A percentile compares a stretch with the other conserved stretches of the same genome.
Evolutionary conservation across 1,139 yeast genomes (phyloP).

Genomic region (Suzukiozyma palmioleophila): DNA sequence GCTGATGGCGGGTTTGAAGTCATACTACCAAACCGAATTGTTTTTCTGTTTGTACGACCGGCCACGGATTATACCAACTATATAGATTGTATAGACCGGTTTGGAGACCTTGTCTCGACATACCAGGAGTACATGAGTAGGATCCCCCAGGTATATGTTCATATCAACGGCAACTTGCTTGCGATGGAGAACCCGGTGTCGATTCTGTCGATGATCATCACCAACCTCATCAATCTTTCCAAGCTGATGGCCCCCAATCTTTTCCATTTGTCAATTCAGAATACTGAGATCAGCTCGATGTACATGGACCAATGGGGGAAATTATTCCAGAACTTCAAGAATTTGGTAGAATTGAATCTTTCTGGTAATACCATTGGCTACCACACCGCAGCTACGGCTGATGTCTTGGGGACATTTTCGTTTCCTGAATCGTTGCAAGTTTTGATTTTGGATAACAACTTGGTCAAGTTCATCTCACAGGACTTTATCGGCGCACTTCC

Average conservation of each 20-base stretch:
- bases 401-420: slow-evolving; percentile 21
- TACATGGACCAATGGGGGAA: slow-evolving; percentile 32
- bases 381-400: slow-evolving; percentile 13
- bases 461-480: slow-evolving; percentile 17
- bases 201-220: slow-evolving; percentile 22
- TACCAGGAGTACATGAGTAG: slow-evolving; percentile 15
- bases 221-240: slow-evolving; percentile 10
- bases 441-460: slow-evolving; percentile 26
- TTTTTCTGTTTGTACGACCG: slow-evolving; percentile 4
- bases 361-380: slow-evolving; percentile 23
- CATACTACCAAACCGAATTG: no score
- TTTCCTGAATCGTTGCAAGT: slow-evolving; percentile 26
- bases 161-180: slow-evolving; percentile 25
- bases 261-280: slow-evolving; percentile 20
- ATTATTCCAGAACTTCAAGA: slow-evolving; percentile 22
- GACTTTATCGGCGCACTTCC: slow-evolving; percentile 27
- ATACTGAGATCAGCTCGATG: slow-evolving; percentile 36
- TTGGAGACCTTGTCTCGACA: slow-evolving; percentile 17
- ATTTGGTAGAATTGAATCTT: slow-evolving; percentile 21
- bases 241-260: slow-evolving; percentile 16
- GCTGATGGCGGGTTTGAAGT: no score
- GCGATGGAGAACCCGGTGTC: slow-evolving; percentile 25
- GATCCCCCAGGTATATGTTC: slow-evolving; percentile 20
- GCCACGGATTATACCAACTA: slow-evolving; percentile 26
- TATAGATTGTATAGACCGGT: slow-evolving; percentile 20